Evolutionary conservation across 2,329 filamentous ascomycete species (phyloP), one percentile per base, ranked within the genome.

Genomic region (Onygena corvina): DNA sequence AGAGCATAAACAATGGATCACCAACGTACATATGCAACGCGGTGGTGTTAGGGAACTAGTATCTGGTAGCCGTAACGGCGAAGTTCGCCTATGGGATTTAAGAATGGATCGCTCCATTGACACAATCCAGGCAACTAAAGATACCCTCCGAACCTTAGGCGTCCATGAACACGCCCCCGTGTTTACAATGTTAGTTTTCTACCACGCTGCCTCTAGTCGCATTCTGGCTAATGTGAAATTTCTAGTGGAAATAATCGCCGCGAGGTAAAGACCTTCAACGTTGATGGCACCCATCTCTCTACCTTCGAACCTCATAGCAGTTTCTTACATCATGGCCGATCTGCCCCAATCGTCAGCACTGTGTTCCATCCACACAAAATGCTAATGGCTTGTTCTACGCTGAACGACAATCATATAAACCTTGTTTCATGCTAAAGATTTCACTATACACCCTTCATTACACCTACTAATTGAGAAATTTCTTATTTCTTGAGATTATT

Each of bases 101-200:
- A 80, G 92, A 45, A 86, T 87, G 80, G 84, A 92, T 55, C 76
- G 76, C 57, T 81, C 84, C 3, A 72, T 94, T 46, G 80, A 81
- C 52, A 80, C 80, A 1, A 83, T 90, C 59, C 76, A 80, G 61
- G 81, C 84, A 4, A 90, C 86, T 2, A 80, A 76, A 52, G 81
- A 89, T 59, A 84, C 83, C 6, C 75, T 94, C 53, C 80, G 88
- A 49, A 94, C 86, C 14, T 76, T 94, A 50, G 92, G 85, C 64
- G 89, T 92, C 35, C 92, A 98, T 65, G 92, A 98, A 67, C 92
- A 98, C 67, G 79, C 94, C 48, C 92, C 92, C 21, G 89, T 98
- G 9, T 95, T 98, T 71, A 87, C 87, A 58, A 80, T 89, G 84
- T 89, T 81, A 75, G 83, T 80, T 16, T 35, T 30, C 36, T 40